Base-by-base conservation (phyloP, 164 flowering plant species). In the Umbellularia californica region DNA sequence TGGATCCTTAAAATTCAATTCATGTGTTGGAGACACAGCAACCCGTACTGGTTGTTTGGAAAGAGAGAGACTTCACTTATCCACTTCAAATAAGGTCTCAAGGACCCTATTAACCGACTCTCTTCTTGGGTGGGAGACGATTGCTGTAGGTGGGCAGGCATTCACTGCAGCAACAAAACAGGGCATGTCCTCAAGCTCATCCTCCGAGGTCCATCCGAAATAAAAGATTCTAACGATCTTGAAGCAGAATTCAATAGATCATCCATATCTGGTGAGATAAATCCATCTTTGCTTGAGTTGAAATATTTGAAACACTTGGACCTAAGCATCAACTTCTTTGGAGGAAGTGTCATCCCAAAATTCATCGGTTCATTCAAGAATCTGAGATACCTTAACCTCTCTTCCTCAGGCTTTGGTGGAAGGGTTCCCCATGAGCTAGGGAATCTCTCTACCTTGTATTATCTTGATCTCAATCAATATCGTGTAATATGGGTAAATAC, bases 91-190 rank as follows among this genome's bases (percentile, higher is more conserved):
- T 15, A 62, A 2, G 47, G 72, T 2, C 58, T 75, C 9, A 11
- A 33, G 9, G 72, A 69, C 20, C 68, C 77, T 3, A 1, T 5
- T 2, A 22, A 58, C 7, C 17, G 28, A 3, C 72, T 75, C 12
- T 35, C 77, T 41, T 69, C 77, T 2, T 75, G 77, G 77, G 72
- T 41, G 1, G 35, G 55, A 35, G 19, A 24, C 20, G 68, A 75
- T 41, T 75, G 77, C 7, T 69, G 77, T 51, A 58, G 22, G 69
- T 75, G 72, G 77, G 23, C 67, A 69, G 77, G 77, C 7, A 35
- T 75, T 10, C 10, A 15, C 2, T 75, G 77, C 55, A 24, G 17
- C 72, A 75, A 75, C 55, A 58, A 22, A 35, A 75, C 77, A 1
- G 77, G 77, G 50, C 13, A 60, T 23, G 77, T 75, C 2, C 5